Base-by-base conservation (phyloP, 352 stramenopile genomes). In the Pythium phragmitis region DNA sequence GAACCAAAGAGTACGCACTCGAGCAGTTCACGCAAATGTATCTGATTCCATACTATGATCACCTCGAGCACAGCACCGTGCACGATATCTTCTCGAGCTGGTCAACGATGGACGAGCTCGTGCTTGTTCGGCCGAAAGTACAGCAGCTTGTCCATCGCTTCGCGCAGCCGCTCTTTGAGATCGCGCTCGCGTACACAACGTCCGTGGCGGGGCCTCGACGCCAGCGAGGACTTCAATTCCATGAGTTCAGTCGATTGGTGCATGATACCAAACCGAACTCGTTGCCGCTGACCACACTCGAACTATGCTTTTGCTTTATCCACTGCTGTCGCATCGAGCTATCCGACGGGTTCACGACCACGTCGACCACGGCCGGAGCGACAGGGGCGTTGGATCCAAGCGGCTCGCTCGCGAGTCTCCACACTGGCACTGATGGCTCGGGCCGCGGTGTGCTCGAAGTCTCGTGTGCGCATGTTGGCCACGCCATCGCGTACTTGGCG, bases 291-390 rank as follows among this genome's bases (percentile, higher is more conserved):
- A 80, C 65, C 6, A 64, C 62, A 1, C 75, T 58, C 19, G 76
- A 90, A 43, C 56, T 89, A 0, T 78, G 77, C 41, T 76, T 80
- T n/a, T 60, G 85, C 6, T 92, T 91, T 60, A 70, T 88, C 37
- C 73, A 73, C 14, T 84, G 69, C 42, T 84, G 72, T 51, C 68
- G 72, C 9, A 59, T 72, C 23, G 73, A 87, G 9, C 50, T 77
- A 28, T 36, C 4, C 0, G 1, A 60, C 0, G 37, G 16, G 2
- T 54, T 70, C 14, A 57, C 68, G 9, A 19, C 43, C 37, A 21
- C 33, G 12, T 14, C 23, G 1, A 12, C 42, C 34, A 5, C 34
- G 3, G n/a, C n/a, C 26, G 26, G 26, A 28, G 26, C 26, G 7
- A 57, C 23, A 30, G 33, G 9, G 7, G 49, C 17, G 19, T 5